Conservation (phyloP, 805 yeast genomes). For the Vanderwaltozyma polyspora region DNA sequence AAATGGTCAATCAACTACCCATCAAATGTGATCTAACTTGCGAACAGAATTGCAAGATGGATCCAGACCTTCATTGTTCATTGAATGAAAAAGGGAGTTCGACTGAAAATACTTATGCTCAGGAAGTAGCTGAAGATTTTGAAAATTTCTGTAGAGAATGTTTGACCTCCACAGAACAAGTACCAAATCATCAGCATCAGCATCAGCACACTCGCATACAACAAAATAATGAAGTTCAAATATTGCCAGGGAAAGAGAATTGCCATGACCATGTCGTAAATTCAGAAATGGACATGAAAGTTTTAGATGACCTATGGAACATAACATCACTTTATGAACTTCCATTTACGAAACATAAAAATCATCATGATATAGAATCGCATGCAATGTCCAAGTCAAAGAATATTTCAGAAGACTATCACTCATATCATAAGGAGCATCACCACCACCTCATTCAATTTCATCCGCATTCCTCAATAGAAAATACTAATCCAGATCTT, state of each 20-base stretch:
- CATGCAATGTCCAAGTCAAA: slow-evolving; percentile 2
- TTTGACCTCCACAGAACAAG: slow-evolving; percentile 3
- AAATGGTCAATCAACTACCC: slow-evolving; percentile 5
- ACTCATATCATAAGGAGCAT: slow-evolving; percentile 9
- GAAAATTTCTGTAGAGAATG: slow-evolving; percentile 27
- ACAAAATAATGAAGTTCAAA: not conserved
- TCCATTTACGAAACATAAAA: slow-evolving; percentile 25
- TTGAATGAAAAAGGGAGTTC: too few species aligned
- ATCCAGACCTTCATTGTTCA: not conserved
- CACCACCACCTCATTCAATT: slow-evolving; percentile 6
- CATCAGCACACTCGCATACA: not conserved
- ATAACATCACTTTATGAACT: slow-evolving; percentile 27
- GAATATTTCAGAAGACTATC: slow-evolving; percentile 4
- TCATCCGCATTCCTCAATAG: slow-evolving; percentile 4
- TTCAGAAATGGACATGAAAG: slow-evolving; percentile 20
- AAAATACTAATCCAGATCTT: not conserved
- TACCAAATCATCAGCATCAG: not conserved
- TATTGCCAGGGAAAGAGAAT: not conserved
- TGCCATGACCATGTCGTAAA: slow-evolving; percentile 15
- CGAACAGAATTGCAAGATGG: slow-evolving; percentile 7
- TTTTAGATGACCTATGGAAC: slow-evolving; percentile 24
- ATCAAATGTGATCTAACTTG: slow-evolving; percentile 23
- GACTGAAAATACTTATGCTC: not conserved
- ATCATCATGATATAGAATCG: slow-evolving; percentile 5
- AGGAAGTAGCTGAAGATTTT: slow-evolving; percentile 15